These are phyloP conservation scores for Cystobasidium onofrii DNA, from an alignment of 768 basidiomycete genomes.

Conservation along the genomic window DNA sequence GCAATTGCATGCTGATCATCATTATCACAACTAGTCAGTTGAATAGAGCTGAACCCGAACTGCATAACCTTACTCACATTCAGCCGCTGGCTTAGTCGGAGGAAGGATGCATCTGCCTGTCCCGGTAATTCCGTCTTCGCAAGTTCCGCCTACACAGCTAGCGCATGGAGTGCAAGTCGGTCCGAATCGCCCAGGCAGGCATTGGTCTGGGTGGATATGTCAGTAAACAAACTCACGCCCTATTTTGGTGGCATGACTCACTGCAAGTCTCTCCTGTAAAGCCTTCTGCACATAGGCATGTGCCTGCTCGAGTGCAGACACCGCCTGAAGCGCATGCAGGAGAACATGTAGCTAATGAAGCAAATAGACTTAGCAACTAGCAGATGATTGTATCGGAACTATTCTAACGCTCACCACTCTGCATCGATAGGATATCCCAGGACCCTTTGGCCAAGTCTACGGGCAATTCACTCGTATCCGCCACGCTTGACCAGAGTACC, in stretches of 20 bases:
- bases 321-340: constrained; percentile 67
- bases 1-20: constrained; percentile 59
- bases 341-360: constrained; percentile 50
- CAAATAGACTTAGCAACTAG: neutral
- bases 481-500: constrained; percentile 9
- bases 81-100: constrained; percentile 48
- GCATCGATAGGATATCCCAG: neutral
- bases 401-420: neutral
- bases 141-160: constrained; percentile 52
- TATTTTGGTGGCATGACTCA: neutral
- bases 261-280: constrained; percentile 68
- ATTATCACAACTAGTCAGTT: constrained; percentile 42
- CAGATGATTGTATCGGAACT: neutral
- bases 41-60: neutral
- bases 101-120: constrained; percentile 61
- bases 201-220: constrained; percentile 51
- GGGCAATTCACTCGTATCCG: constrained; percentile 22
- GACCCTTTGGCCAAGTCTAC: neutral
- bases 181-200: constrained; percentile 67
- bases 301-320: constrained; percentile 61
- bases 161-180: constrained; percentile 64
- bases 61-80: neutral
- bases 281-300: constrained; percentile 63
- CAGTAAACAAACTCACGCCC: neutral
- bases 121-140: constrained; percentile 72